Evolutionary conservation across 768 basidiomycete species (phyloP), one percentile per base, ranked within the genome.

Genomic region (Suillus tomentosus): DNA sequence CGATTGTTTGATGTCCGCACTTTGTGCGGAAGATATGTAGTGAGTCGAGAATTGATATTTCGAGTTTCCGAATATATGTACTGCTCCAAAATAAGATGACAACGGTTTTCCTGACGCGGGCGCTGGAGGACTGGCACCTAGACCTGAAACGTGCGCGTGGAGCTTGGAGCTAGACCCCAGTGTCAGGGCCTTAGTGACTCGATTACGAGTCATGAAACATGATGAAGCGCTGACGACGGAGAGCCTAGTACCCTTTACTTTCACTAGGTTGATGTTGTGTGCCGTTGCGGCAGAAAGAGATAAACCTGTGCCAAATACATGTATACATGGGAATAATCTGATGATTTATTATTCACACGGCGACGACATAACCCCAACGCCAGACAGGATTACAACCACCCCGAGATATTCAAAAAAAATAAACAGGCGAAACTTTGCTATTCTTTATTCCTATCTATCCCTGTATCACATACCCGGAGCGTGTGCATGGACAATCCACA

Each of bases 401-500:
- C 58, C 42, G 36, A 45, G 36, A 60, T 58, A 63, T 62, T 60
- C 59, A 63, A 62, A 43, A 63, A 57, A 43, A 58, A 47, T 61
- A 22, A 63, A 15, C 24, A 15, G 31, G 42, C 31, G 31, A 54
- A 62, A 60, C 62, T 62, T 63, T 63, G 59, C 59, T 63, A 63
- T 63, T 58, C 57, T 58, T 58, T 58, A 58, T 58, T 58, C 57
- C 17, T 56, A 56, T 37, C 36, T 58, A 58, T 58, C 57, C 53
- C 34, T 54, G 53, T 58, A 42, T 58, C 57, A 58, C 57, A 42
- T 58, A 58, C 57, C 57, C 57, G 57, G 57, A 58, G 57, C 57
- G 57, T 58, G 57, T 58, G 57, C 64, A 82, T 84, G 82, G 81
- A 90, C 77, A 90, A 90, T 74, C 88, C 89, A 62, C 89, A 91